Percentiles rank a stretch among this genome's conserved stretches.
Evolutionary conservation across 2,329 filamentous ascomycete species (phyloP).

Genomic region (Microsporum audouinii): DNA sequence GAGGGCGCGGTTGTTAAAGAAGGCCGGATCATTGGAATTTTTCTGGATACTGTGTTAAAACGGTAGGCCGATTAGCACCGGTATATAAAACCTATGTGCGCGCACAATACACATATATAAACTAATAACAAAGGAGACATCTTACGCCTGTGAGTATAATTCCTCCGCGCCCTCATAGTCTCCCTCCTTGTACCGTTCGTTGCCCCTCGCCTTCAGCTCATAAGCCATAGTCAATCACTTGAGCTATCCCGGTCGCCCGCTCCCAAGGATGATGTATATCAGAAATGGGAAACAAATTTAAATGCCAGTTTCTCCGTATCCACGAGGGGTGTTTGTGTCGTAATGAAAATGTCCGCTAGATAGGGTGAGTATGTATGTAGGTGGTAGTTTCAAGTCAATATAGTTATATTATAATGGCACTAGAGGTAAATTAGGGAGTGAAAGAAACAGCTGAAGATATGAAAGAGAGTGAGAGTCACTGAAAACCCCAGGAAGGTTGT

Average conservation of each 20-base stretch:
- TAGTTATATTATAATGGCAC: neutral
- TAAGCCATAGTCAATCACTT: conserved; percentile 22
- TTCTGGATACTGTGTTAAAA: conserved; percentile 52
- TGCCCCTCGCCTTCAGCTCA: conserved; percentile 35
- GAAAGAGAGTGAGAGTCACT: neutral
- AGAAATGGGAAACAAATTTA: neutral
- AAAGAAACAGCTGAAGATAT: neutral
- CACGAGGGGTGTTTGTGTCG: neutral
- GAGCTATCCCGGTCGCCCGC: neutral
- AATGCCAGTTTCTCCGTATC: neutral
- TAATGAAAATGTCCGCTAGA: neutral
- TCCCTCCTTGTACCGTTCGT: conserved; percentile 36
- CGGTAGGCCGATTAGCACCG: neutral
- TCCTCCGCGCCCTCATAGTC: conserved; percentile 37
- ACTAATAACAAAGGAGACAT: neutral
- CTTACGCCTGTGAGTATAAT: conserved; percentile 38
- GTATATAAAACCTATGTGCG: neutral
- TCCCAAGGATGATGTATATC: neutral
- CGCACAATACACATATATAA: neutral
- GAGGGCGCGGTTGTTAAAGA: conserved; percentile 86
- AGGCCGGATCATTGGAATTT: conserved; percentile 62
- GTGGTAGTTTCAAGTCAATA: neutral
- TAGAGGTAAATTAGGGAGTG: neutral
- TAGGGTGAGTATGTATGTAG: neutral
- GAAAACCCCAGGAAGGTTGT: neutral